These are phyloP conservation scores for Dioscorea alata DNA, from an alignment of 106 monocot species.

Conservation along the genomic window DNA sequence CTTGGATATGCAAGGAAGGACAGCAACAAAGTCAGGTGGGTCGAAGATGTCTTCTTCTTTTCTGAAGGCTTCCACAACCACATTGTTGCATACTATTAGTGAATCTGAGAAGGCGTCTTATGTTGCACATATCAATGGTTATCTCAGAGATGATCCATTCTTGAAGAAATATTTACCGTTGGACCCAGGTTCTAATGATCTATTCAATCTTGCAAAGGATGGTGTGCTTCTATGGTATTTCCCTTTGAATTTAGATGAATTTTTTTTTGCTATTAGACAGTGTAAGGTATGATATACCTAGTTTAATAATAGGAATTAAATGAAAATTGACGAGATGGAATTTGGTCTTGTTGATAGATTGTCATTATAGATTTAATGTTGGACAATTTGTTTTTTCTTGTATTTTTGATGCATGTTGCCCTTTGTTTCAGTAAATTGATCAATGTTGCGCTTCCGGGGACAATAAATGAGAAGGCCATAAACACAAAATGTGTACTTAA, in stretches of 20 bases:
- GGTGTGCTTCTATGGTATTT: conserved; percentile 31
- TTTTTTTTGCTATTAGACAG: too few species aligned
- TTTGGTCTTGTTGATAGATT: too few species aligned
- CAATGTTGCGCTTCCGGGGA: conserved; percentile 90
- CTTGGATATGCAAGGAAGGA: conserved; percentile 43
- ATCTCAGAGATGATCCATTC: conserved; percentile 68
- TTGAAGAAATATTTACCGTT: conserved; percentile 64
- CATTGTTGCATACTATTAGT: conserved; percentile 67
- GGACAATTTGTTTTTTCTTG: not conserved
- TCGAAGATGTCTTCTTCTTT: conserved; percentile 48
- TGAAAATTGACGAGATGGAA: too few species aligned
- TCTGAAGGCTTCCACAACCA: conserved; percentile 67
- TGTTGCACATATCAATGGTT: conserved; percentile 81
- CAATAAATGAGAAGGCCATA: conserved; percentile 93
- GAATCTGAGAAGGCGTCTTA: conserved; percentile 86
- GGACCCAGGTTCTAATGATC: conserved; percentile 52
- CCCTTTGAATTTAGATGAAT: too few species aligned
- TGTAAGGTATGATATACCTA: too few species aligned
- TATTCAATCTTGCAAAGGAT: conserved; percentile 73
- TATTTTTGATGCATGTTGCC: conserved; percentile 7
- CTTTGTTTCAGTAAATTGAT: conserved; percentile 68
- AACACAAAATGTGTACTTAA: conserved; percentile 73
- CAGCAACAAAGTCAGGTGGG: conserved; percentile 30
- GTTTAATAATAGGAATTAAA: too few species aligned
- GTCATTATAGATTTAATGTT: not conserved